Conservation (phyloP, 75 land plant species). For the Larix kaempferi region DNA sequence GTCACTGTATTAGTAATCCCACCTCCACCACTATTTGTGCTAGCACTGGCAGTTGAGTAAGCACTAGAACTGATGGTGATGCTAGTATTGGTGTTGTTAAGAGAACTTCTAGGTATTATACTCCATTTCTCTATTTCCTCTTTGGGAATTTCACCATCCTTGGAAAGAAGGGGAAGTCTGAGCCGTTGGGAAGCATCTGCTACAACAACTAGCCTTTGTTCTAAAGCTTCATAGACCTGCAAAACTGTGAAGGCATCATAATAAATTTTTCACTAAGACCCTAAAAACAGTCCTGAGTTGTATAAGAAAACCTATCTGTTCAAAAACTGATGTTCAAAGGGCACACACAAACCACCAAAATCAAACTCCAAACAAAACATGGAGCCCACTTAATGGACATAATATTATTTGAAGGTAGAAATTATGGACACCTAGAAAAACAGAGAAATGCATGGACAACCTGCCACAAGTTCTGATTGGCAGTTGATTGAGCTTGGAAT, state of each 20-base stretch:
- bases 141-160: constrained; percentile 91
- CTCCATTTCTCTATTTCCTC: constrained; percentile 85
- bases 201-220: constrained; percentile 76
- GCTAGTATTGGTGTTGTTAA: constrained; percentile 83
- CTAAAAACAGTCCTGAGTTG: too few species aligned
- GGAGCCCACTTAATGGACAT: neutral
- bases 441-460: neutral
- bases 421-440: neutral
- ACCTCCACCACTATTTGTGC: constrained; percentile 17
- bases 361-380: neutral
- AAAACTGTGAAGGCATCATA: neutral
- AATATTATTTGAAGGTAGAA: neutral
- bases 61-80: constrained; percentile 63
- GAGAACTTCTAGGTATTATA: constrained; percentile 64
- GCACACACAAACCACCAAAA: neutral
- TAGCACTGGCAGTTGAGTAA: constrained; percentile 44
- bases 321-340: neutral
- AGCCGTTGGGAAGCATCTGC: constrained; percentile 89
- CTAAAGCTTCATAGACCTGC: constrained; percentile 94
- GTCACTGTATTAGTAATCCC: constrained; percentile 11
- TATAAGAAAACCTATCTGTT: neutral
- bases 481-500: neutral
- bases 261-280: neutral
- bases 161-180: constrained; percentile 88
- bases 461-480: neutral